Evolutionary conservation across 306 rosid species (phyloP).

Genomic region (Pyrus betulifolia): DNA sequence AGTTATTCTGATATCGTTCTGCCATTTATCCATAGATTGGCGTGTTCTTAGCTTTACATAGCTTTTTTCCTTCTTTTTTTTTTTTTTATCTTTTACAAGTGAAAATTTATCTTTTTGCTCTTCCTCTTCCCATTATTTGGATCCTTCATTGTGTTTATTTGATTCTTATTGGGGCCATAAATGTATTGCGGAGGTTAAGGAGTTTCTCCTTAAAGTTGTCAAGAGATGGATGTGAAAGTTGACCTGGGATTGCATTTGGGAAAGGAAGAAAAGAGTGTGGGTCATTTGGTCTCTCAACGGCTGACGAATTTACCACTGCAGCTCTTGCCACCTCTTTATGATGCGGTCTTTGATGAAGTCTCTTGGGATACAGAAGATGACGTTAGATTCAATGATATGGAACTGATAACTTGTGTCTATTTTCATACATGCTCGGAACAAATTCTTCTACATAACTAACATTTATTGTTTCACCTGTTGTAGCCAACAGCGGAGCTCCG

Average conservation of each 20-base stretch:
- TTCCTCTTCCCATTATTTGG: no score
- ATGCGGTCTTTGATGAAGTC: constrained; percentile 78
- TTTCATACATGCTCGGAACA: constrained; percentile 1
- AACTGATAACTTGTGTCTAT: constrained; percentile 8
- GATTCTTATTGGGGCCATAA: constrained; percentile 39
- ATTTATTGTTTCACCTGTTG: constrained; percentile 24
- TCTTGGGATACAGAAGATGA: constrained; percentile 92
- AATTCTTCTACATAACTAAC: constrained; percentile 9
- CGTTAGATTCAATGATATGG: constrained; percentile 44
- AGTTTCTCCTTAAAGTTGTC: constrained; percentile 47
- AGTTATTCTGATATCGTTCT: not conserved
- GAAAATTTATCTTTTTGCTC: not conserved
- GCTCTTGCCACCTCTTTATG: constrained; percentile 82
- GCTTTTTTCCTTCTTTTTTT: not conserved
- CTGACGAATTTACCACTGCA: constrained; percentile 73
- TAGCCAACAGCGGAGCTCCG: constrained; percentile 75
- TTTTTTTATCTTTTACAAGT: not conserved
- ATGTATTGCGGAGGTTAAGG: constrained; percentile 53
- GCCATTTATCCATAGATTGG: not conserved
- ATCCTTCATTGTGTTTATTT: not conserved
- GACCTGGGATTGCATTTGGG: constrained; percentile 46
- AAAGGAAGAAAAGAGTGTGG: constrained; percentile 45
- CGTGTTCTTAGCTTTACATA: not conserved
- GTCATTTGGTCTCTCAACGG: constrained; percentile 74
- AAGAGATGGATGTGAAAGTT: constrained; percentile 31